A percentile compares a stretch with the other conserved stretches of the same genome.
Conservation (phyloP, 371 early-diverging fungal species). For the Mortierella sp. region DNA sequence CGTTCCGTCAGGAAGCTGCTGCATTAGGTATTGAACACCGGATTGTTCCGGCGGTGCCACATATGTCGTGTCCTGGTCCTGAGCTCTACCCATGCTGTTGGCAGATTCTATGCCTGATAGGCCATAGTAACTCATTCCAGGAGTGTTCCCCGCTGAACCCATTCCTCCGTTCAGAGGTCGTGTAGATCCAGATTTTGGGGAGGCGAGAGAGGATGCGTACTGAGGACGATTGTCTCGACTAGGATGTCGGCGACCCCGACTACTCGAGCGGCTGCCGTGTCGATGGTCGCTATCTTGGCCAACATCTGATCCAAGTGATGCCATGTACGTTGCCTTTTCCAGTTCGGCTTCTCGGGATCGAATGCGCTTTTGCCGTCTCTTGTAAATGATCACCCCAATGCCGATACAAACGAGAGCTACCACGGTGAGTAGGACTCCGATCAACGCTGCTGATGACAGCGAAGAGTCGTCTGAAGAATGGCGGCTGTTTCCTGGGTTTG, state of each 20-base stretch:
- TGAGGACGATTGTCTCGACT: constrained; percentile 15
- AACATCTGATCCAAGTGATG: constrained; percentile 16
- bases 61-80: background rate
- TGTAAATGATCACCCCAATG: constrained; percentile 15
- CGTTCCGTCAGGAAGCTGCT: constrained; percentile 43
- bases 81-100: background rate
- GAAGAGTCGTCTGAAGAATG: no score
- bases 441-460: constrained; percentile 20
- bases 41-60: background rate
- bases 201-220: constrained; percentile 10
- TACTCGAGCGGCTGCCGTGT: constrained; percentile 1
- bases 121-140: constrained; percentile 8
- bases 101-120: constrained; percentile 3
- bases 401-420: background rate
- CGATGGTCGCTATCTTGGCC: background rate
- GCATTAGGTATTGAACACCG: constrained; percentile 46
- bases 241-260: background rate
- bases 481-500: no score
- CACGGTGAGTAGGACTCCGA: constrained; percentile 19
- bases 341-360: constrained; percentile 29
- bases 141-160: constrained; percentile 4
- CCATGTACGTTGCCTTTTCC: constrained; percentile 32
- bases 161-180: constrained; percentile 10
- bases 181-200: constrained; percentile 25
- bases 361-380: constrained; percentile 21